Evolutionary conservation across 805 yeast genomes (phyloP).

Genomic region (Nakazawaea wickerhamii): DNA sequence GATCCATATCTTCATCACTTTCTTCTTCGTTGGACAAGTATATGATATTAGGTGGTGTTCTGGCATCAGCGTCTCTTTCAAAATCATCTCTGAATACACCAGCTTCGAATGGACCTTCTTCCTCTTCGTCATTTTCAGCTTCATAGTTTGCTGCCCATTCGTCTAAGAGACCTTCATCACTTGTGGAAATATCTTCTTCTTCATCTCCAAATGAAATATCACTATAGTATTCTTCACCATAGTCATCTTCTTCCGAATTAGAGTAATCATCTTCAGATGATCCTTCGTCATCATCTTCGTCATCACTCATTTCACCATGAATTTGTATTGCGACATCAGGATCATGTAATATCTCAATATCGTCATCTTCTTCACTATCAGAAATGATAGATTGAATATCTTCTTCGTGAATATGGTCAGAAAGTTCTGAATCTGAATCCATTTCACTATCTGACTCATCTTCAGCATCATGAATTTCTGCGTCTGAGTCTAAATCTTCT

Average conservation of each 20-base stretch:
- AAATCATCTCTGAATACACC: constrained; percentile 26
- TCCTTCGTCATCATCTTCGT: constrained; percentile 17
- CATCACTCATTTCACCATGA: constrained; percentile 22
- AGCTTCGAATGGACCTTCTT: constrained; percentile 27
- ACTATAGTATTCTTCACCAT: constrained; percentile 18
- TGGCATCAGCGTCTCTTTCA: constrained; percentile 23
- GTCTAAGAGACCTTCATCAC: constrained; percentile 18
- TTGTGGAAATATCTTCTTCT: constrained; percentile 21
- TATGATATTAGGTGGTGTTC: constrained; percentile 24
- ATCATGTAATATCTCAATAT: constrained; percentile 14
- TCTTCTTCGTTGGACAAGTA: constrained; percentile 20
- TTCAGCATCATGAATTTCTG: constrained; percentile 19
- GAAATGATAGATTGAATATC: constrained; percentile 17
- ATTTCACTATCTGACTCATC: constrained; percentile 18
- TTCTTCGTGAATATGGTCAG: constrained; percentile 14
- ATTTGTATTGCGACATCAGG: constrained; percentile 10
- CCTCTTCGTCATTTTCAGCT: constrained; percentile 24
- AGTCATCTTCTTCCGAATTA: constrained; percentile 15
- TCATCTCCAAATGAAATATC: constrained; percentile 19
- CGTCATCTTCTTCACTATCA: constrained; percentile 18
- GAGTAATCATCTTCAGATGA: constrained; percentile 21
- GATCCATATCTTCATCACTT: constrained; percentile 17
- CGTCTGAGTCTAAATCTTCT: constrained; percentile 24
- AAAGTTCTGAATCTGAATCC: constrained; percentile 14
- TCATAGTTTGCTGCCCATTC: constrained; percentile 19